Conservation (phyloP, 129 eudicot genomes). For the Oenanthe sinensis region DNA sequence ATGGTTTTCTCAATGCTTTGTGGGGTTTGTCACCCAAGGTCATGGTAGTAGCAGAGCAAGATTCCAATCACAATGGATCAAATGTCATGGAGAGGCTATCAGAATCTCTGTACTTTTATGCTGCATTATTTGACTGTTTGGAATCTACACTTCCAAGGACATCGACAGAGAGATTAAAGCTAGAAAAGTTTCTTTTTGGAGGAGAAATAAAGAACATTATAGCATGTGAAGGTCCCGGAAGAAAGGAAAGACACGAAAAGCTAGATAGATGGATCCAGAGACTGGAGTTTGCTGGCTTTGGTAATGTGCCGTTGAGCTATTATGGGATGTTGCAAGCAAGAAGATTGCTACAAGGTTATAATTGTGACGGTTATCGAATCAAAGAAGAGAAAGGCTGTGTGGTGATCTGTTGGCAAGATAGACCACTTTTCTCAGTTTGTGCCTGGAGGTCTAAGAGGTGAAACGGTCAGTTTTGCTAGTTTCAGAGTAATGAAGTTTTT, state of each 20-base stretch:
- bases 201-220: slow-evolving; percentile 87
- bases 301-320: slow-evolving; percentile 70
- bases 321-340: slow-evolving; percentile 74
- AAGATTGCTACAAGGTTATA: slow-evolving; percentile 64
- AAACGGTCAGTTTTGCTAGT: slow-evolving; percentile 3
- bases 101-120: slow-evolving; percentile 74
- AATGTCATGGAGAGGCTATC: slow-evolving; percentile 72
- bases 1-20: slow-evolving; percentile 50
- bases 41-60: slow-evolving; percentile 89
- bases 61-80: slow-evolving; percentile 66
- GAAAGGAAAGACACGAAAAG: slow-evolving; percentile 86
- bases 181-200: slow-evolving; percentile 86
- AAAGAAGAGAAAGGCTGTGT: slow-evolving; percentile 89
- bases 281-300: slow-evolving; percentile 67
- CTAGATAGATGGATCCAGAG: slow-evolving; percentile 85
- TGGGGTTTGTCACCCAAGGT: slow-evolving; percentile 81
- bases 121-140: slow-evolving; percentile 83
- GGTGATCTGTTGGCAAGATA: slow-evolving; percentile 92
- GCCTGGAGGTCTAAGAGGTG: slow-evolving; percentile 88
- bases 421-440: slow-evolving; percentile 73
- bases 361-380: slow-evolving; percentile 80
- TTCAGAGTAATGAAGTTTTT: neutral
- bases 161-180: slow-evolving; percentile 64
- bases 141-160: slow-evolving; percentile 75
- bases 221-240: slow-evolving; percentile 75